Conservation (phyloP, 2,329 filamentous ascomycete genomes). For the Hysterium pulicare region DNA sequence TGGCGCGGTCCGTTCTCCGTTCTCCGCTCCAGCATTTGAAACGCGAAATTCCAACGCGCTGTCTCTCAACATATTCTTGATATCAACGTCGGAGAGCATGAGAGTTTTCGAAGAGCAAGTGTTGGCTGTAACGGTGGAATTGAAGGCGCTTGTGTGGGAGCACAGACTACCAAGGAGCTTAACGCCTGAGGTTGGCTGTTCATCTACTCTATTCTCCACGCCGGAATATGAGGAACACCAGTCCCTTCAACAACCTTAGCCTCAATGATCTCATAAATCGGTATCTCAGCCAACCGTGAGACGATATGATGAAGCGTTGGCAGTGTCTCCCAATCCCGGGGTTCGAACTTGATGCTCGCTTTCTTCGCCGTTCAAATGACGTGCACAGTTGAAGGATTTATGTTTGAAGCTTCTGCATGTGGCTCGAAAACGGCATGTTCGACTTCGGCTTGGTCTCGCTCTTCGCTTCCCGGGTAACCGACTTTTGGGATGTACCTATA, state of each 20-base stretch:
- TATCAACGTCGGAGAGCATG: too few species aligned
- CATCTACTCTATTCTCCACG: conserved; percentile 30
- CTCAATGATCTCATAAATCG: conserved; percentile 54
- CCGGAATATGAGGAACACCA: conserved; percentile 50
- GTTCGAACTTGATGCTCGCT: conserved; percentile 49
- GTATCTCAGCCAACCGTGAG: conserved; percentile 52
- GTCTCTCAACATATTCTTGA: too few species aligned
- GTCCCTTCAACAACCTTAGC: conserved; percentile 55
- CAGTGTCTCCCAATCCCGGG: conserved; percentile 51
- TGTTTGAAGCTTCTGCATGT: conserved; percentile 28
- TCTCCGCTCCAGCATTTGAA: too few species aligned
- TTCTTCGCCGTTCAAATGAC: conserved; percentile 38
- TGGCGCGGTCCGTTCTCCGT: too few species aligned
- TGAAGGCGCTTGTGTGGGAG: too few species aligned
- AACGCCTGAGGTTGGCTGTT: too few species aligned
- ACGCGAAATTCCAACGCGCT: too few species aligned
- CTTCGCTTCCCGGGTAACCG: conserved; percentile 37
- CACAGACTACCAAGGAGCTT: too few species aligned
- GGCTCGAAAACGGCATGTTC: conserved; percentile 51
- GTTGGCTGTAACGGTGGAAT: too few species aligned
- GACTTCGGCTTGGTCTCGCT: conserved; percentile 50
- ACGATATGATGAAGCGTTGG: conserved; percentile 62
- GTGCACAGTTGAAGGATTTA: conserved; percentile 30
- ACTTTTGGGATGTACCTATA: conserved; percentile 59
- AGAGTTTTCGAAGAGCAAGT: too few species aligned